These are phyloP conservation scores for Tuber magnatum DNA, from an alignment of 495 filamentous ascomycete species.

Conservation along the genomic window DNA sequence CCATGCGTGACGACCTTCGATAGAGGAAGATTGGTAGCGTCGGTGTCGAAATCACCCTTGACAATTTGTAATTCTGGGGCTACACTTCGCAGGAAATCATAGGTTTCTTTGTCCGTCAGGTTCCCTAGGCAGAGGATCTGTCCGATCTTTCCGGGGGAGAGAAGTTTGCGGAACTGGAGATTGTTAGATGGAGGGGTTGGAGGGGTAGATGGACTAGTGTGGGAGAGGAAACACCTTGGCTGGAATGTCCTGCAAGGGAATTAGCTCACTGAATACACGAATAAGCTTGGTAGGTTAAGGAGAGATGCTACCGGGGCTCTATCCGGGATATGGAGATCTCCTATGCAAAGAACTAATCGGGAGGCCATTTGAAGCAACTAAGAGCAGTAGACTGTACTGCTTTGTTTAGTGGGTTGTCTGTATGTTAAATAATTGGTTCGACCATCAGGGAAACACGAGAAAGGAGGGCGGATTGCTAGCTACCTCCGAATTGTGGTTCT, in stretches of 20 bases:
- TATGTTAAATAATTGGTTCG: neutral
- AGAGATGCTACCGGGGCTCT: constrained; percentile 60
- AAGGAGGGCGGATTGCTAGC: neutral
- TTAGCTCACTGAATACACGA: neutral
- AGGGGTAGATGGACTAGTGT: constrained; percentile 18
- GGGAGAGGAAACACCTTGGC: constrained; percentile 57
- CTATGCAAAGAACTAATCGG: constrained; percentile 80
- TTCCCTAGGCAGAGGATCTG: constrained; percentile 97
- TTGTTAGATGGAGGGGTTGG: constrained; percentile 21
- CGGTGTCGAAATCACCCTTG: constrained; percentile 86
- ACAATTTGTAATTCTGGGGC: constrained; percentile 94
- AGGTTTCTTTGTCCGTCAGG: constrained; percentile 87
- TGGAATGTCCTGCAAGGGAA: constrained; percentile 64
- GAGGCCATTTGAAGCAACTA: constrained; percentile 55
- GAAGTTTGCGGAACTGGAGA: constrained; percentile 88
- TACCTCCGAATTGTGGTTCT: neutral
- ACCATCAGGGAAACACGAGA: neutral
- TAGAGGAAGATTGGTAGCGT: constrained; percentile 80
- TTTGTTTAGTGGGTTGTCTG: neutral
- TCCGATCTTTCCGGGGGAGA: constrained; percentile 94
- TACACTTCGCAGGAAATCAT: constrained; percentile 86
- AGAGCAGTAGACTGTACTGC: neutral
- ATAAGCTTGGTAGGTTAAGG: constrained; percentile 9
- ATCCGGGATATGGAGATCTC: constrained; percentile 97
- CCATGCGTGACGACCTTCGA: constrained; percentile 94